Percentiles rank a stretch among this genome's conserved stretches.
Evolutionary conservation across 176 grass and related monocot genomes (phyloP).

Genomic region (Musa itinerans): DNA sequence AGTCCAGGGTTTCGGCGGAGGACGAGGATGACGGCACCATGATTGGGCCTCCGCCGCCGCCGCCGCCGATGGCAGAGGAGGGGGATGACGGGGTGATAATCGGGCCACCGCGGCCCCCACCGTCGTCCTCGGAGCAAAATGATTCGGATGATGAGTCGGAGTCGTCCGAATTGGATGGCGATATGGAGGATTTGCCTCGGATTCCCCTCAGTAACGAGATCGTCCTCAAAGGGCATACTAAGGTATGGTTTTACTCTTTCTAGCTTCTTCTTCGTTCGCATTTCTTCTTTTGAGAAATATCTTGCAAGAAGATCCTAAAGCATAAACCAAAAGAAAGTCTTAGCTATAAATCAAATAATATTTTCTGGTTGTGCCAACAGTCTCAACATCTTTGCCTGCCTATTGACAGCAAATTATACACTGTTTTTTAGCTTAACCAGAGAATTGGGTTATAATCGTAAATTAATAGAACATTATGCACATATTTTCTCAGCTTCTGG

Average conservation of each 20-base stretch:
- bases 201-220: conserved; percentile 93
- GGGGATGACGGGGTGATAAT: conserved; percentile 17
- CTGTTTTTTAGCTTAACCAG: background rate
- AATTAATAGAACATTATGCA: background rate
- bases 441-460: background rate
- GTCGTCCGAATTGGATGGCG: conserved; percentile 20
- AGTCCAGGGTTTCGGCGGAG: background rate
- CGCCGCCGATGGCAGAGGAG: conserved; percentile 12
- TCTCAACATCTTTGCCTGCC: background rate
- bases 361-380: background rate
- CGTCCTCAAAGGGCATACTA: conserved; percentile 73
- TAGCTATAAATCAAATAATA: background rate
- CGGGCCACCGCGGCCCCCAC: conserved; percentile 25
- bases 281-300: background rate
- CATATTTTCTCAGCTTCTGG: background rate
- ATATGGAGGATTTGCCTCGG: conserved; percentile 28
- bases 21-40: conserved; percentile 36
- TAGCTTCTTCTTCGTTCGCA: background rate
- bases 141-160: conserved; percentile 13
- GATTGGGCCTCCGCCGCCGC: conserved; percentile 68
- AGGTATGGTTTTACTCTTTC: conserved; percentile 31
- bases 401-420: background rate
- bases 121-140: background rate
- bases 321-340: background rate
- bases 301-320: background rate